phyloP scores from a whole-genome alignment of 2,329 filamentous ascomycete genomes.

The Colletotrichum sp. region DNA sequence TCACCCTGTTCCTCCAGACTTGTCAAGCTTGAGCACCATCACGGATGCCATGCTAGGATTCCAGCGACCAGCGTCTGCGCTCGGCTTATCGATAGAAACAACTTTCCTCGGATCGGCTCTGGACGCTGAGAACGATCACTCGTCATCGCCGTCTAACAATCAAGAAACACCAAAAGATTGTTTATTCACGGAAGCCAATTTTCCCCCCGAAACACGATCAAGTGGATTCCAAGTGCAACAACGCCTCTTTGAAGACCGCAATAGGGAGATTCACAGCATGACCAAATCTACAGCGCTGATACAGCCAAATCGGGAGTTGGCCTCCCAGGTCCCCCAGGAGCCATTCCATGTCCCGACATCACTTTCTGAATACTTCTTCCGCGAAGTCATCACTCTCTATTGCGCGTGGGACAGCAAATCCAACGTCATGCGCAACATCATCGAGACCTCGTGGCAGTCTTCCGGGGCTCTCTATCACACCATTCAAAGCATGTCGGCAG shows the following conservation, averaged over 20 bases:
- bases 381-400: constrained; percentile 24
- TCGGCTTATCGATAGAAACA: not conserved
- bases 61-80: fast-evolving
- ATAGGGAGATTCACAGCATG: fast-evolving
- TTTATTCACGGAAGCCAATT: fast-evolving
- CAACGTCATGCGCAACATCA: constrained; percentile 24
- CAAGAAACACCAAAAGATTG: fast-evolving
- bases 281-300: fast-evolving
- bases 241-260: not conserved
- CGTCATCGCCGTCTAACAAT: not conserved
- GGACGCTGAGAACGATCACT: fast-evolving
- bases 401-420: constrained; percentile 24
- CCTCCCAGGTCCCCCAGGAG: not conserved
- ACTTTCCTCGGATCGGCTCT: fast-evolving
- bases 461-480: constrained; percentile 63
- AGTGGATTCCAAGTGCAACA: fast-evolving
- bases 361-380: constrained; percentile 23
- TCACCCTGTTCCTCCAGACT: not conserved
- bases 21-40: not conserved
- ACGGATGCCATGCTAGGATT: not conserved
- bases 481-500: constrained; percentile 68
- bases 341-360: constrained; percentile 16
- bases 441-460: constrained; percentile 49
- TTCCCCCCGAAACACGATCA: fast-evolving
- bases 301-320: not conserved